A percentile compares a stretch with the other conserved stretches of the same genome.
phyloP scores from a whole-genome alignment of 345 rosid genomes.

The Leavenworthia alabamica region DNA sequence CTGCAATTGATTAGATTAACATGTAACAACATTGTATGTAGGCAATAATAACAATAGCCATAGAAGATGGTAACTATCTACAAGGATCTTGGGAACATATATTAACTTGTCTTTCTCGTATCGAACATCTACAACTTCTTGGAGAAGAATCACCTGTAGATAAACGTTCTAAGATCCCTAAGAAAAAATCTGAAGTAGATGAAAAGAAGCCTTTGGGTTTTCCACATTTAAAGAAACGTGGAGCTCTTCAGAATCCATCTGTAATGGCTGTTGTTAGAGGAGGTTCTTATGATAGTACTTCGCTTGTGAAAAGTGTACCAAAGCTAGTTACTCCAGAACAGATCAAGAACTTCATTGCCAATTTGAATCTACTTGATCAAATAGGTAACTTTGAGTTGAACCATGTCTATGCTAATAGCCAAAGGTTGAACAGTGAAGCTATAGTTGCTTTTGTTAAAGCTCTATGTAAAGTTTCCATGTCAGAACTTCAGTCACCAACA shows the following conservation, averaged over 20 bases:
- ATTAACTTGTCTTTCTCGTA: slow-evolving; percentile 88
- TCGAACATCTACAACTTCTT: slow-evolving; percentile 86
- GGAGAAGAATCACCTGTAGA: slow-evolving; percentile 91
- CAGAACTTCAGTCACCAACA: slow-evolving; percentile 89
- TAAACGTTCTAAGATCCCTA: slow-evolving; percentile 43
- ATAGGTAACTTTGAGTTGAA: slow-evolving; percentile 87
- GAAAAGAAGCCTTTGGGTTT: slow-evolving; percentile 59
- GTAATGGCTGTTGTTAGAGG: slow-evolving; percentile 96
- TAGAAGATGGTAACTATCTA: slow-evolving; percentile 91
- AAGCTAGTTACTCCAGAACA: slow-evolving; percentile 73
- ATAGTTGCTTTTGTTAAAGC: slow-evolving; percentile 93
- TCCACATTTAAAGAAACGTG: slow-evolving; percentile 75
- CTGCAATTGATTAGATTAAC: not conserved
- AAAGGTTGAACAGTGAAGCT: slow-evolving; percentile 87
- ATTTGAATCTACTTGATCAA: slow-evolving; percentile 92
- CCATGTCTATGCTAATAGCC: slow-evolving; percentile 96
- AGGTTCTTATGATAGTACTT: slow-evolving; percentile 89
- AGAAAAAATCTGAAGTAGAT: slow-evolving; percentile 54
- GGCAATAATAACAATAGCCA: slow-evolving; percentile 90
- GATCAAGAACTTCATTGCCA: slow-evolving; percentile 70
- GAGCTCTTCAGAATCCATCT: slow-evolving; percentile 82
- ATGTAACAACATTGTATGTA: slow-evolving; percentile 26
- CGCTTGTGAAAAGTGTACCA: slow-evolving; percentile 53
- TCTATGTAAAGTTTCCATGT: slow-evolving; percentile 84
- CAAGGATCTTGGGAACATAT: slow-evolving; percentile 98